A percentile compares a stretch with the other conserved stretches of the same genome.
Conservation (phyloP, 2,329 filamentous ascomycete species). For the Xylariales sp. region DNA sequence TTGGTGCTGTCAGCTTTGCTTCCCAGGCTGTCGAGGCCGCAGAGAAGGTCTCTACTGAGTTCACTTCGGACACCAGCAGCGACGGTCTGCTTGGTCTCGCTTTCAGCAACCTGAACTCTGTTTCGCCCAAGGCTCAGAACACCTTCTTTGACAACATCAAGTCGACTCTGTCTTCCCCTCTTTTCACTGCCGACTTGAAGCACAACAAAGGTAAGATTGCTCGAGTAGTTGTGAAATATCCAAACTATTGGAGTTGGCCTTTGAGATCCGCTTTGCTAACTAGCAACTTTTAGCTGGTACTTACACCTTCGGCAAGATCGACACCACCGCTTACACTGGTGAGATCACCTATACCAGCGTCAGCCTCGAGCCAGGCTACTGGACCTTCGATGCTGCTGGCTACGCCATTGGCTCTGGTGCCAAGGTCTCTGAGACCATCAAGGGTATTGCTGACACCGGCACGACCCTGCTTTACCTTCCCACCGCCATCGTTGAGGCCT, state of each 20-base stretch:
- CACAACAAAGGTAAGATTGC: conserved; percentile 10
- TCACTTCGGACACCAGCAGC: conserved; percentile 15
- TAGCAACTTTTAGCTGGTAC: conserved; percentile 25
- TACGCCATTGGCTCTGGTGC: conserved; percentile 44
- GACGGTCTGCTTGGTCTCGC: conserved; percentile 18
- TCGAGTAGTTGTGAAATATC: no score
- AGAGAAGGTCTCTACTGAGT: conserved; percentile 11
- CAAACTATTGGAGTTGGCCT: no score
- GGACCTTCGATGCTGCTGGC: conserved; percentile 54
- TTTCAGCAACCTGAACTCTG: conserved; percentile 16
- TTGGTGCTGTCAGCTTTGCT: conserved; percentile 13
- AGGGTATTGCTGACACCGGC: conserved; percentile 53
- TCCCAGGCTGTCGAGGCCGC: no score
- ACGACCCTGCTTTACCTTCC: conserved; percentile 60
- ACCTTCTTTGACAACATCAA: conserved; percentile 18
- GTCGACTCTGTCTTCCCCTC: conserved; percentile 11
- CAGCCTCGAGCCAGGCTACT: conserved; percentile 54
- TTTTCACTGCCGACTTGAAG: conserved; percentile 20
- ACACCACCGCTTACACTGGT: conserved; percentile 52
- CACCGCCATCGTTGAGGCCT: conserved; percentile 42
- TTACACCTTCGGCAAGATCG: conserved; percentile 42
- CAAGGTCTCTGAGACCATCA: conserved; percentile 8
- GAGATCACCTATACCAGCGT: conserved; percentile 52
- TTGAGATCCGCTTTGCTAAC: no score
- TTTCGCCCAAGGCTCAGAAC: conserved; percentile 9